These are phyloP conservation scores for Penicillium psychrofluorescens DNA, from an alignment of 495 filamentous ascomycete genomes.

Conservation along the genomic window DNA sequence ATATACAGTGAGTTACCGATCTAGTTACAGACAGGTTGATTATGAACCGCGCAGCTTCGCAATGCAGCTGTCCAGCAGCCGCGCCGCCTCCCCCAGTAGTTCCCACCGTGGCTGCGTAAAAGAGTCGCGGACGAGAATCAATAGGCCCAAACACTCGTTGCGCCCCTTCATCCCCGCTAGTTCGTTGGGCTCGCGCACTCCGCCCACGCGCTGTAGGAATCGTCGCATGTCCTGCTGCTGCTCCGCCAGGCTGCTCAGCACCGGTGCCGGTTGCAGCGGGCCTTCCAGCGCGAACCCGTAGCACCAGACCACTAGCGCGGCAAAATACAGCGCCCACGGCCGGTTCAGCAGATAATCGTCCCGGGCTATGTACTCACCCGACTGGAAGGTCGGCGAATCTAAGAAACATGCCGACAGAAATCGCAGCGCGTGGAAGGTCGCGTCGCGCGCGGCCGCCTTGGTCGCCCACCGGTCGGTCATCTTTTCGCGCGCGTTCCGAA, in stretches of 20 bases:
- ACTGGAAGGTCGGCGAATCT: constrained; percentile 34
- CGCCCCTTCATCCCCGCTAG: constrained; percentile 66
- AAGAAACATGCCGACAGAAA: constrained; percentile 78
- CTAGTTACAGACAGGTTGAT: not conserved
- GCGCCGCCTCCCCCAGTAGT: constrained; percentile 77
- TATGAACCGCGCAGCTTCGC: constrained; percentile 37
- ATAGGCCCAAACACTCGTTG: constrained; percentile 74
- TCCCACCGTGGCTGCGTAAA: constrained; percentile 87
- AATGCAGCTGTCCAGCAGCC: constrained; percentile 74
- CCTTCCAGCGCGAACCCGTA: constrained; percentile 93
- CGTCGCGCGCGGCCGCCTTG: constrained; percentile 84
- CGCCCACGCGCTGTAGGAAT: constrained; percentile 68
- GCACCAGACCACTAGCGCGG: constrained; percentile 86
- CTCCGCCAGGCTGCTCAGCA: constrained; percentile 50
- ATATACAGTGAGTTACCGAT: too few relatives aligned
- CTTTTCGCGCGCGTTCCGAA: constrained; percentile 68
- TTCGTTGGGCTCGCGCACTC: constrained; percentile 72
- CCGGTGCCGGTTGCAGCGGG: constrained; percentile 47
- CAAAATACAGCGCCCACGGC: constrained; percentile 96
- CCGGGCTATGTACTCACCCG: constrained; percentile 62
- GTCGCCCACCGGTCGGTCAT: constrained; percentile 78
- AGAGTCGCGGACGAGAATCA: constrained; percentile 74
- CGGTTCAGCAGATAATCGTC: constrained; percentile 89
- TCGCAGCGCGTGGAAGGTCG: constrained; percentile 85
- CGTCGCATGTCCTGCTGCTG: constrained; percentile 70